phyloP scores from a whole-genome alignment of 2,329 filamentous ascomycete genomes.

The Fusarium pseudoanthophilum region DNA sequence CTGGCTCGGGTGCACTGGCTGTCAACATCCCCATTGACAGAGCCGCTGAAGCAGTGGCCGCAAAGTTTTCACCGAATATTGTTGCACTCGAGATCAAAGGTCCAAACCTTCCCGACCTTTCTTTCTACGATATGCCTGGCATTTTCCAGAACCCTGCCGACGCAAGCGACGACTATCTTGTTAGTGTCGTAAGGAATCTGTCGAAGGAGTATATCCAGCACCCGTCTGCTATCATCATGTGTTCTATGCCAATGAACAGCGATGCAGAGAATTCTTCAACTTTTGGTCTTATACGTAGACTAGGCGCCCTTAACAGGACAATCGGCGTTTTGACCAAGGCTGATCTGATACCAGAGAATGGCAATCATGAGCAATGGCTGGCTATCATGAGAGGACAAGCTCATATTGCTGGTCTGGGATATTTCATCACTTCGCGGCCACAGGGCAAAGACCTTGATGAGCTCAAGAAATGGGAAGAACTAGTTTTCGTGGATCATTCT shows the following conservation, averaged over 20 bases:
- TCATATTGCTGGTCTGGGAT: constrained; percentile 76
- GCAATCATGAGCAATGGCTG: constrained; percentile 66
- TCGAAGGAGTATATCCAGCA: constrained; percentile 76
- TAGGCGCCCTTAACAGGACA: constrained; percentile 67
- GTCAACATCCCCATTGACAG: constrained; percentile 49
- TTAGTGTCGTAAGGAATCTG: constrained; percentile 77
- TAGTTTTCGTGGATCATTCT: constrained; percentile 58
- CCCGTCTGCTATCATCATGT: constrained; percentile 77
- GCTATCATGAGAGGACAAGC: constrained; percentile 70
- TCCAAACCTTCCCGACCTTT: constrained; percentile 75
- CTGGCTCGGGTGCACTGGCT: constrained; percentile 56
- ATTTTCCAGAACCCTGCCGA: constrained; percentile 78
- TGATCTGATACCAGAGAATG: constrained; percentile 70
- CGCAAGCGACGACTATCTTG: constrained; percentile 73
- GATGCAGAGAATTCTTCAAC: constrained; percentile 82
- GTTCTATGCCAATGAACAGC: constrained; percentile 80
- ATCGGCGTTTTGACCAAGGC: constrained; percentile 88
- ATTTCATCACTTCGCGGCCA: constrained; percentile 80
- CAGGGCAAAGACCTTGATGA: constrained; percentile 64
- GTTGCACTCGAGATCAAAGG: constrained; percentile 81
- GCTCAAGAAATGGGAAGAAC: constrained; percentile 63
- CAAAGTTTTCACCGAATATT: constrained; percentile 84
- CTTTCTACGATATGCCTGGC: constrained; percentile 87
- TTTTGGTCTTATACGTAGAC: constrained; percentile 69
- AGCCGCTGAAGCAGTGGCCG: constrained; percentile 58